A percentile compares a stretch with the other conserved stretches of the same genome.
Evolutionary conservation across 169 alveolate genomes (phyloP).

Genomic region (Fabrea salina): DNA sequence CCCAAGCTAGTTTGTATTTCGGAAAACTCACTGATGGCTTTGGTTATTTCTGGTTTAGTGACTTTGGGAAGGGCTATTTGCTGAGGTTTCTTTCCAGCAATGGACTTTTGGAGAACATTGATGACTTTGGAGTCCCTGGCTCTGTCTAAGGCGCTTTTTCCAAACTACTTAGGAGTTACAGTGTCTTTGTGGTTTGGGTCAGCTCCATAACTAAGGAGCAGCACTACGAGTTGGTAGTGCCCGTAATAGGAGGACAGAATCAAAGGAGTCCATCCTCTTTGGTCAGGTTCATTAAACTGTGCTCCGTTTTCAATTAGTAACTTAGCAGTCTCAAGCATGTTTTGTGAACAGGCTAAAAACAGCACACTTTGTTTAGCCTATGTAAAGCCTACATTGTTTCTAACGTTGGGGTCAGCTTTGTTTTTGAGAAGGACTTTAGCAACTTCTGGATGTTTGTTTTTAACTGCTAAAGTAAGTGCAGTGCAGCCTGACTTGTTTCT

Average conservation of each 20-base stretch:
- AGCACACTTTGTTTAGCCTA: slow-evolving; percentile 31
- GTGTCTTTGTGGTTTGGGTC: slow-evolving; percentile 5
- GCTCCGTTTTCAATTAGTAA: slow-evolving; percentile 30
- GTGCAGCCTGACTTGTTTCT: not conserved
- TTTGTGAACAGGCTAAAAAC: slow-evolving; percentile 37
- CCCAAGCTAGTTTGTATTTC: too few relatives aligned
- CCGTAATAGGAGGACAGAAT: slow-evolving; percentile 44
- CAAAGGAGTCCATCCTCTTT: slow-evolving; percentile 57
- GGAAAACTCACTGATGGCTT: too few relatives aligned
- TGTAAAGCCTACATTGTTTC: not conserved
- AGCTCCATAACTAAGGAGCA: slow-evolving; percentile 28
- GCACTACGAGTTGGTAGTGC: slow-evolving; percentile 19
- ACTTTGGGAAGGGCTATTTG: too few relatives aligned
- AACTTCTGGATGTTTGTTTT: not conserved
- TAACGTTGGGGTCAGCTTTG: not conserved
- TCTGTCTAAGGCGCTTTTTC: slow-evolving; percentile 38
- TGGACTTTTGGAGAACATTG: not conserved
- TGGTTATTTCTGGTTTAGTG: too few relatives aligned
- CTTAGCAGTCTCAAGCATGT: slow-evolving; percentile 14
- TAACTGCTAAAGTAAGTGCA: not conserved
- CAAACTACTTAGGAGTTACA: slow-evolving; percentile 33
- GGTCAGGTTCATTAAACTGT: slow-evolving; percentile 35
- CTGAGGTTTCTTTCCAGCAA: too few relatives aligned
- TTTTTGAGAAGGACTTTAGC: not conserved
- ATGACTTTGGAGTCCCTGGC: slow-evolving; percentile 7